These are phyloP conservation scores for Taphrina wiesneri DNA, from an alignment of 1,139 yeast genomes.

Conservation along the genomic window DNA sequence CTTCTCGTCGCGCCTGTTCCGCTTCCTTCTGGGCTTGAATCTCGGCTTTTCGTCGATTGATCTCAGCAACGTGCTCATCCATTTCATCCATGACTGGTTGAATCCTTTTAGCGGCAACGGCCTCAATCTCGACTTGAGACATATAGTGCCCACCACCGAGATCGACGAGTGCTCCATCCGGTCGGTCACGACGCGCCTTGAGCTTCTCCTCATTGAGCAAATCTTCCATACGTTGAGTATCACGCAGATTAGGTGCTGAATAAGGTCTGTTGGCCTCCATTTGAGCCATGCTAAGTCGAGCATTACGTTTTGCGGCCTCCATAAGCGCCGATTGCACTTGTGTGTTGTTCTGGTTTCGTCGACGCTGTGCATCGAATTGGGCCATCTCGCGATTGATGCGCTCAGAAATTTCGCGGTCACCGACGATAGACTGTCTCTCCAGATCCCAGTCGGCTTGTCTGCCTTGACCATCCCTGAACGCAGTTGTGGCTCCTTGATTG, in stretches of 20 bases:
- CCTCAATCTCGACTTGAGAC: conserved; percentile 33
- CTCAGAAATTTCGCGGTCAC: conserved; percentile 23
- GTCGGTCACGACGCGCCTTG: conserved; percentile 2
- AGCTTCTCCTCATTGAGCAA: conserved; percentile 20
- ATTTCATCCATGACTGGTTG: conserved; percentile 31
- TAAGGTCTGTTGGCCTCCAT: conserved; percentile 28
- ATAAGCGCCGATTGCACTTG: conserved; percentile 28
- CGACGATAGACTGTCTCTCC: conserved; percentile 14
- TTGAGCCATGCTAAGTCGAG: conserved; percentile 18
- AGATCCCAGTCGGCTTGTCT: conserved; percentile 23
- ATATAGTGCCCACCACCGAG: conserved; percentile 31
- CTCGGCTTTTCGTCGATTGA: conserved; percentile 31
- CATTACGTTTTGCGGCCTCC: conserved; percentile 32
- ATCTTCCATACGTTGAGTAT: conserved; percentile 25
- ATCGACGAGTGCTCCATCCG: conserved; percentile 18
- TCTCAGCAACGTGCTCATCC: conserved; percentile 32
- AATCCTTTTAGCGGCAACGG: conserved; percentile 27
- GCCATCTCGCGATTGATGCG: conserved; percentile 33
- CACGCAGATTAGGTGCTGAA: conserved; percentile 21
- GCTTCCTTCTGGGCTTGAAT: conserved; percentile 24
- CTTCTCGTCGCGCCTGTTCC: conserved; percentile 24
- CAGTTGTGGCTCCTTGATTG: conserved; percentile 7
- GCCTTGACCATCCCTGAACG: conserved; percentile 23
- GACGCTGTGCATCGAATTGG: conserved; percentile 28
- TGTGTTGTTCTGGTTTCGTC: conserved; percentile 22